These are phyloP conservation scores for Stevia rebaudiana DNA, from an alignment of 140 eudicot genomes.

Conservation along the genomic window DNA sequence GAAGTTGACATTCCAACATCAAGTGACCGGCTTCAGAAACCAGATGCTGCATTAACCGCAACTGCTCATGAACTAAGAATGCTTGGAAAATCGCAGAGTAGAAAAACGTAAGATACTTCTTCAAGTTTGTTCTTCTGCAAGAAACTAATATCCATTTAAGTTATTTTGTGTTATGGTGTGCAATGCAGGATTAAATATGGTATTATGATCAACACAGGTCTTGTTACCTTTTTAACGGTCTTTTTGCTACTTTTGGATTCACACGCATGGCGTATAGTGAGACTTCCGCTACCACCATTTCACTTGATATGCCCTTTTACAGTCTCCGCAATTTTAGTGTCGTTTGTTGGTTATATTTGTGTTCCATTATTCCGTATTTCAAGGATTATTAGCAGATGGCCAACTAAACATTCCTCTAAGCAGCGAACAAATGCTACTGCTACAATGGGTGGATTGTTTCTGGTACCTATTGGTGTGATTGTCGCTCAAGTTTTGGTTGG, in stretches of 20 bases:
- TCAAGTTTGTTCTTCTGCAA: neutral
- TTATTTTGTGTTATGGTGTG: neutral
- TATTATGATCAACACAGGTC: constrained; percentile 55
- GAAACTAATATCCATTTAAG: neutral
- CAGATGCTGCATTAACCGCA: constrained; percentile 46
- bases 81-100: constrained; percentile 45
- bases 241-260: constrained; percentile 71
- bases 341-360: constrained; percentile 72
- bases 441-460: constrained; percentile 87
- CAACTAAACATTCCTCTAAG: constrained; percentile 43
- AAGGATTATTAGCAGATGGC: constrained; percentile 53
- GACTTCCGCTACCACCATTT: constrained; percentile 71
- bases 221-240: constrained; percentile 47
- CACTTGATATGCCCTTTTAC: constrained; percentile 64
- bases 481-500: constrained; percentile 70
- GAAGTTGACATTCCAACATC: constrained; percentile 73
- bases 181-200: constrained; percentile 71
- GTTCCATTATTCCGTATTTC: constrained; percentile 70
- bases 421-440: constrained; percentile 80
- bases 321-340: constrained; percentile 50
- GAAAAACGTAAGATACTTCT: constrained; percentile 38
- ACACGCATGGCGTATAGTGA: constrained; percentile 88
- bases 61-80: constrained; percentile 53
- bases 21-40: constrained; percentile 35
- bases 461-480: constrained; percentile 68